Conservation (phyloP, 345 rosid genomes). For the Noccaea bulbosa region DNA sequence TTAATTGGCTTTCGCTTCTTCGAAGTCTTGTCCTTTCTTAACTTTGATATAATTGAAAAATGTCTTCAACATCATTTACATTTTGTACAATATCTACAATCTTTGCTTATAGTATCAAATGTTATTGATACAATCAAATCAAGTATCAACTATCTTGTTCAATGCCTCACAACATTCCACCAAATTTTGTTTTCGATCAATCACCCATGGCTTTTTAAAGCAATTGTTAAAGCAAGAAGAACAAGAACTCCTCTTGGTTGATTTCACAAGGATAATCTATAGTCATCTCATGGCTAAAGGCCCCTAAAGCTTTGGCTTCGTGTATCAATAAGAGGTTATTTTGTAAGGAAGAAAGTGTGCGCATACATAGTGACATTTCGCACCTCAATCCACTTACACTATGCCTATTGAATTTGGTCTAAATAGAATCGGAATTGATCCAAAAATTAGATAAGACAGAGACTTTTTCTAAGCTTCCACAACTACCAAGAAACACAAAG, state of each 20-base stretch:
- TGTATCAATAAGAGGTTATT: background rate
- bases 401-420: background rate
- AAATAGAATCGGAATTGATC: background rate
- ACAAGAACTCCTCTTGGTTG: background rate
- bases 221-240: background rate
- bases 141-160: background rate
- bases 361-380: background rate
- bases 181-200: conserved; percentile 7
- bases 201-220: background rate
- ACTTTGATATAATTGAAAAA: conserved; percentile 1
- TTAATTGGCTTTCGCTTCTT: background rate
- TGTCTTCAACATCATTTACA: background rate
- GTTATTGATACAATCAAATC: no score
- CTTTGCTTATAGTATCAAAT: conserved; percentile 10
- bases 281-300: background rate
- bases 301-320: background rate
- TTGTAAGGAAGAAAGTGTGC: background rate
- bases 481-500: background rate
- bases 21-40: background rate
- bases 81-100: conserved; percentile 10
- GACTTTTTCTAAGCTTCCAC: background rate
- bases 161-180: background rate
- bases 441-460: background rate
- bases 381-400: background rate
- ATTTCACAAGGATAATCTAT: background rate